Percentiles rank a stretch among this genome's conserved stretches.
phyloP scores from a whole-genome alignment of 495 filamentous ascomycete genomes.

The Penicillium manginii region DNA sequence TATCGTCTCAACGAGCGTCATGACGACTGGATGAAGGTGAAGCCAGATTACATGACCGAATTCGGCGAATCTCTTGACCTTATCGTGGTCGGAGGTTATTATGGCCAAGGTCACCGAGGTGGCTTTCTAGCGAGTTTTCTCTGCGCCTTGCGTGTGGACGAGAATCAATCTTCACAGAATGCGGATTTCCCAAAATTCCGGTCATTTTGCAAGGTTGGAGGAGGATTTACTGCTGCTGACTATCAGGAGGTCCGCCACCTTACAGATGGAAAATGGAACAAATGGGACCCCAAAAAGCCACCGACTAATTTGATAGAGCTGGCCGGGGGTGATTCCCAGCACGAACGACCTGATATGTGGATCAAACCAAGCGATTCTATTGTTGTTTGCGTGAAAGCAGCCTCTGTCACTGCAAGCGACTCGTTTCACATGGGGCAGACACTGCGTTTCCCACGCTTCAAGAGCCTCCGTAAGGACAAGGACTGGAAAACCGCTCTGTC shows the following conservation, averaged over 20 bases:
- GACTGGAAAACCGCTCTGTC: conserved; percentile 81
- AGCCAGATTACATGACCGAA: conserved; percentile 97
- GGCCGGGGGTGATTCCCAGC: conserved; percentile 72
- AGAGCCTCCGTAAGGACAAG: conserved; percentile 77
- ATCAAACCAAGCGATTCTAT: conserved; percentile 87
- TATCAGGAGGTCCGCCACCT: conserved; percentile 79
- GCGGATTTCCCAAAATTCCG: conserved; percentile 73
- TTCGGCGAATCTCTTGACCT: conserved; percentile 94
- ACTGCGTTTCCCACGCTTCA: conserved; percentile 91
- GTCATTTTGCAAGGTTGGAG: conserved; percentile 95
- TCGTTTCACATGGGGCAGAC: conserved; percentile 79
- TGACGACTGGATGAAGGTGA: conserved; percentile 98
- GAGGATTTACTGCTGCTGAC: conserved; percentile 84
- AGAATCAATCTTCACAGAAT: conserved; percentile 56
- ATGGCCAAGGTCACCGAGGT: conserved; percentile 82
- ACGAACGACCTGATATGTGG: conserved; percentile 89
- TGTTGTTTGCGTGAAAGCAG: conserved; percentile 89
- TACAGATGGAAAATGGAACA: conserved; percentile 88
- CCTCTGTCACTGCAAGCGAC: conserved; percentile 72
- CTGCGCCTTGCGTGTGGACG: conserved; percentile 79
- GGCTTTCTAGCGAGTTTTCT: conserved; percentile 83
- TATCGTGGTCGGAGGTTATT: conserved; percentile 90
- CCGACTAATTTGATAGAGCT: conserved; percentile 82
- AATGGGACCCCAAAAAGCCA: conserved; percentile 80
- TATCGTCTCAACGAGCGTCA: conserved; percentile 91